Evolutionary conservation across 208 protist genomes (phyloP), one percentile per base, ranked within the genome.

Genomic region (Novymonas esmeraldas): DNA sequence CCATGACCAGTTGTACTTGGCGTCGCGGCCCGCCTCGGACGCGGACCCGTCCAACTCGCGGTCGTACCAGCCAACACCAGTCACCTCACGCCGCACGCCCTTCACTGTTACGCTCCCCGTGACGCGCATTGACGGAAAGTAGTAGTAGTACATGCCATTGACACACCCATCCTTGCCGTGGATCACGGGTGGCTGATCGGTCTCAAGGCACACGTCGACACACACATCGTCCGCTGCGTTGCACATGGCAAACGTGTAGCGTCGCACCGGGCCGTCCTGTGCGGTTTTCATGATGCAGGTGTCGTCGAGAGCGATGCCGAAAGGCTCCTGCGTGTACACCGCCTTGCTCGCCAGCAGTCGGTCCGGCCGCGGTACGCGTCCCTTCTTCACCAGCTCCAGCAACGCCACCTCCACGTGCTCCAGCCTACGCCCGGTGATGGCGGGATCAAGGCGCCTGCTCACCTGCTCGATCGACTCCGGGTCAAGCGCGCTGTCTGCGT

Each of bases 91-190:
- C 29, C 33, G 22, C 31, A 34, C 38, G 20, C 66, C 80, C 16
- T 70, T 44, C 52, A 86, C 49, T n/a, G 29, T 60, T 13, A 86
- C 48, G 20, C 48, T 59, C 28, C 83, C 83, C 20, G 36, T 60
- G 20, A 86, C 83, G 5, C 33, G 33, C 72, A 77, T 81, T 31
- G 58, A 58, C 24, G 80, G 80, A 57, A 78, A 85, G 42, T 76
- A 90, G 59, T 87, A 90, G 67, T 78, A 82, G 56, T 76, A 84
- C 81, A 85, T 85, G 33, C 76, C 38, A 59, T 83, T 86, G 9
- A 82, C 78, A 34, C 71, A 42, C 20, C 72, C 78, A 34, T 85
- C 69, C 3, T 67, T 33, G 16, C 76, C 72, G 55, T 88, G 75
- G 0, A 68, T 45, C 31, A 81, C 66, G 18, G 72, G 68, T 26